phyloP scores from a whole-genome alignment of 805 yeast species.

The Pichia deserticola region DNA sequence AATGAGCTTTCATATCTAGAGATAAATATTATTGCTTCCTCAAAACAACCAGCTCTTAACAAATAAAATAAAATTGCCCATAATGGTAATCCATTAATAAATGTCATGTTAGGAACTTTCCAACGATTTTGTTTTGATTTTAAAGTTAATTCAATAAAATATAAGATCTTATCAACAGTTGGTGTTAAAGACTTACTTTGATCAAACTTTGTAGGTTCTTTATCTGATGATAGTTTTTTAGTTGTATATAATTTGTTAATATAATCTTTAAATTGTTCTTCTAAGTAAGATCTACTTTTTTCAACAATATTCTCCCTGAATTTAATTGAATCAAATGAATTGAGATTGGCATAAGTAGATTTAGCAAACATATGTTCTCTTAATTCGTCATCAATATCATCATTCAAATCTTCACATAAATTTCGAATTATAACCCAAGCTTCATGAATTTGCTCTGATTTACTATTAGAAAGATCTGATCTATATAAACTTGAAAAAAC shows the following conservation, averaged over 20 bases:
- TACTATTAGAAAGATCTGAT: constrained; percentile 45
- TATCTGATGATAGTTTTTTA: constrained; percentile 13
- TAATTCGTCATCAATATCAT: constrained; percentile 28
- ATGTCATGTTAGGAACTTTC: constrained; percentile 47
- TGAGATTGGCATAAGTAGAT: constrained; percentile 22
- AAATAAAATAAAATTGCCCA: constrained; percentile 90
- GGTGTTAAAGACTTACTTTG: constrained; percentile 28
- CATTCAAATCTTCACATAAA: constrained; percentile 32
- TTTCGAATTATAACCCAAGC: constrained; percentile 61
- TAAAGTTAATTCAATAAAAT: constrained; percentile 45
- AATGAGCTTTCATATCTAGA: constrained; percentile 59
- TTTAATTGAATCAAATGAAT: constrained; percentile 27
- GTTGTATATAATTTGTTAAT: constrained; percentile 58
- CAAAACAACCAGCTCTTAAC: constrained; percentile 71
- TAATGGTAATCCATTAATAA: constrained; percentile 80
- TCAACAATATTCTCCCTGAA: constrained; percentile 40
- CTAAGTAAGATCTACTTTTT: constrained; percentile 56
- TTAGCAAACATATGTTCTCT: constrained; percentile 29
- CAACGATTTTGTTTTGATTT: constrained; percentile 35
- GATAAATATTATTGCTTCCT: constrained; percentile 72
- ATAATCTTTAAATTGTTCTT: constrained; percentile 68
- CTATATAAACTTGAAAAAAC: constrained; percentile 56
- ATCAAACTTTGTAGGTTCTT: neutral
- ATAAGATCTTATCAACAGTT: constrained; percentile 61
- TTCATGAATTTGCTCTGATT: constrained; percentile 65